Conservation (phyloP, 2,329 filamentous ascomycete species). For the Aspergillus tamarii region DNA sequence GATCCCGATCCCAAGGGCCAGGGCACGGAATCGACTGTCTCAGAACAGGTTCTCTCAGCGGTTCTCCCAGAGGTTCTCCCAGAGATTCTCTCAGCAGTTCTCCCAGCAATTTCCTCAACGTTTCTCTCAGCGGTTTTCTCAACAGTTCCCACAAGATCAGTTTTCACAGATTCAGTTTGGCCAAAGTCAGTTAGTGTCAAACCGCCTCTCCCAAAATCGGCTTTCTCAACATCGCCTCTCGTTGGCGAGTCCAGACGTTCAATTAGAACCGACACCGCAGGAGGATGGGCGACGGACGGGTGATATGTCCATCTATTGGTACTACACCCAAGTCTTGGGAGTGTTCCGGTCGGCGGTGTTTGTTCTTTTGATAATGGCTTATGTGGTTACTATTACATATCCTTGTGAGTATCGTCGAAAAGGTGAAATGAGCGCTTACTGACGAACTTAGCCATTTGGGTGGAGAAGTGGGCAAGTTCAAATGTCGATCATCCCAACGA, state of each 20-base stretch:
- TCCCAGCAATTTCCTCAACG: neutral
- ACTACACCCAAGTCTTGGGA: slow-evolving; percentile 5
- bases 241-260: neutral
- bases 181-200: neutral
- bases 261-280: neutral
- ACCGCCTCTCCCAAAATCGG: neutral
- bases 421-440: neutral
- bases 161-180: neutral
- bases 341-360: neutral
- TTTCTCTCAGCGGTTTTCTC: neutral
- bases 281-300: slow-evolving; percentile 4
- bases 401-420: neutral
- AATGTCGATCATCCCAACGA: neutral
- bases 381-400: slow-evolving; percentile 7
- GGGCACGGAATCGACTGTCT: neutral
- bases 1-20: neutral
- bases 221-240: neutral
- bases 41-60: neutral
- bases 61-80: neutral
- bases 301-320: slow-evolving; percentile 12
- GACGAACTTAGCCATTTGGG: neutral
- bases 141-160: neutral
- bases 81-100: neutral
- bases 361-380: neutral
- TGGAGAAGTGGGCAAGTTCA: neutral